Base-by-base conservation (phyloP, 2,329 filamentous ascomycete genomes). In the Dryadomyces sulphureus region DNA sequence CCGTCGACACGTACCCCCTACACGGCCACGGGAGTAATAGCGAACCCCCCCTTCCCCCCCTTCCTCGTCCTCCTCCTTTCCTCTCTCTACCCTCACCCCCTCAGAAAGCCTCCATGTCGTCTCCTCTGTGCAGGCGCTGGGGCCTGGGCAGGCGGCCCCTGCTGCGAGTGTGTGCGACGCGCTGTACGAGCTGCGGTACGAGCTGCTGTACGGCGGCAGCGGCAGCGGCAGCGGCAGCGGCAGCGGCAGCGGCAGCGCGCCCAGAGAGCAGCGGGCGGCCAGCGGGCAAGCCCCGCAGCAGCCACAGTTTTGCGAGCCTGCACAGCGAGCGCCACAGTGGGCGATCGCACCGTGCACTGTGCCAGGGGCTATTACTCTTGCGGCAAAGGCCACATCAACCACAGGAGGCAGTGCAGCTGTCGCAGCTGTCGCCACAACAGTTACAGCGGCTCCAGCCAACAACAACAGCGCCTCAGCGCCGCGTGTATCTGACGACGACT, bases 381-480 rank as follows among this genome's bases (percentile, higher is more conserved):
- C 27, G 11, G 14, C 46, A 56, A 46, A 59, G 57, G 59, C 56
- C 60, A 62, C 58, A 52, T 61, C 57, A 56, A 51, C 58, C 55
- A 53, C 57, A 34, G 39, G 14, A 25, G 22, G 22, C 40, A 16
- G 11, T 22, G 14, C 40, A n/a, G 11, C 40, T 7, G 32, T 17
- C 34, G 30, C 41, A 43, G 20, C 14, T 41, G 14, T 34, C 24
- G 20, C 9, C 14, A 30, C 27, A 14, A 7, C 27, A 30, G 27
- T 30, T 14, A 30, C 27, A 27, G 16, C 22, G 16, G 22, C 22
- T 11, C 24, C 21, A 14, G 12, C 16, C 17, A 8, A 4, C 39
- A 3, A 7, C 25, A 11, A 9, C 42, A 9, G 40, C 14, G 5
- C 47, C 45, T 8, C 51, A 52, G n/a, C 46, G 53, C 21, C 55